phyloP scores from a whole-genome alignment of 768 basidiomycete genomes.

The Hericium erinaceus region DNA sequence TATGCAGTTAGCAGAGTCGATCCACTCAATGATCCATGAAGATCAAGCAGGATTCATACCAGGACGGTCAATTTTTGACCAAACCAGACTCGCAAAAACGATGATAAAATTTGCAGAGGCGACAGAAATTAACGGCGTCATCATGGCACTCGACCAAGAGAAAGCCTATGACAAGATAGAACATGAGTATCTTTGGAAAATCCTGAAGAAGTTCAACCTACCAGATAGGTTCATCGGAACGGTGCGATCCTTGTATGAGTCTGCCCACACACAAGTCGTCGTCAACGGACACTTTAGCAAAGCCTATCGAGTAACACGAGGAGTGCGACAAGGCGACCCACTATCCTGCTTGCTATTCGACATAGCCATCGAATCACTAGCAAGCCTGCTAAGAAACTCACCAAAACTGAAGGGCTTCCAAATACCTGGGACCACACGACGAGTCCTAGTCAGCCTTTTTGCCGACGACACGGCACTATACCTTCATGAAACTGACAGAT shows the following conservation, averaged over 20 bases:
- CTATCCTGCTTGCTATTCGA: background rate
- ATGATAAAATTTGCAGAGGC: conserved; percentile 2
- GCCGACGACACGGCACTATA: conserved; percentile 6
- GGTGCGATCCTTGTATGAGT: background rate
- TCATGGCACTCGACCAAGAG: background rate
- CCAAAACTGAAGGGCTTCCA: background rate
- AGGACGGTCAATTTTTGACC: background rate
- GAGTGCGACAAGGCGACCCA: conserved; percentile 1
- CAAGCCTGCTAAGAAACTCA: background rate
- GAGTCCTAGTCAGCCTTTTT: background rate
- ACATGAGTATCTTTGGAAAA: conserved; percentile 2
- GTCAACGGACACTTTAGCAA: background rate
- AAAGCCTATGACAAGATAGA: background rate
- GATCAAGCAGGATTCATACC: conserved; percentile 6
- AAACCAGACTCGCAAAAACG: background rate
- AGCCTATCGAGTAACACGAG: background rate
- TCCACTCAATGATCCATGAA: background rate
- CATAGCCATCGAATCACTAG: background rate
- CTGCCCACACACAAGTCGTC: background rate
- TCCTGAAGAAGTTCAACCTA: background rate
- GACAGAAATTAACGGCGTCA: background rate
- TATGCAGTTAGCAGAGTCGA: background rate
- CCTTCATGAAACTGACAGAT: conserved; percentile 22
- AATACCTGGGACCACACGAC: background rate
- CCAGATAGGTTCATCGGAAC: background rate